Percentiles rank a stretch among this genome's conserved stretches.
Evolutionary conservation across 2,329 filamentous ascomycete genomes (phyloP).

Genomic region (Samsoniella hepiali): DNA sequence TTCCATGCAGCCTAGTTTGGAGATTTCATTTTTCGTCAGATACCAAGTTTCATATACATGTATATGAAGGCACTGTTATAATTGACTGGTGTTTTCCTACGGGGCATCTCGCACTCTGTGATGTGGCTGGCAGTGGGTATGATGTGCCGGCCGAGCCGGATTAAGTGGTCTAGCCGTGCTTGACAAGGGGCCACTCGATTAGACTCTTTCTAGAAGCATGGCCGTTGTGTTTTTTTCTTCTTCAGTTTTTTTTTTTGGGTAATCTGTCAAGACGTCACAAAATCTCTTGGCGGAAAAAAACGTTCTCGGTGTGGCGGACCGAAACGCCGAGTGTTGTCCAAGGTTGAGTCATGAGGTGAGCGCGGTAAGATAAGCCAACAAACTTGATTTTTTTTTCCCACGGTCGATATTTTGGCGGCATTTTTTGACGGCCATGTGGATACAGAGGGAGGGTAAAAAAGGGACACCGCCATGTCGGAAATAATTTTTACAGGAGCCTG

Average conservation of each 20-base stretch:
- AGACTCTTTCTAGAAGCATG: background rate
- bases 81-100: background rate
- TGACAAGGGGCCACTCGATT: background rate
- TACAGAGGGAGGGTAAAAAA: background rate
- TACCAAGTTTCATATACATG: background rate
- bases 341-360: slow-evolving; percentile 1
- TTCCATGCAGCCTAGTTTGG: background rate
- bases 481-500: background rate
- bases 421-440: background rate
- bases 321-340: background rate
- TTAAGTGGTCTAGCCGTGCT: background rate
- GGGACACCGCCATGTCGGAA: slow-evolving; percentile 2
- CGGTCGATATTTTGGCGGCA: background rate
- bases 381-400: background rate
- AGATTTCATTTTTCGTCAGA: background rate
- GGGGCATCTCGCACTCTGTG: background rate
- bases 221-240: background rate
- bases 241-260: background rate
- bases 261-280: background rate
- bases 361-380: background rate
- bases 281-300: background rate
- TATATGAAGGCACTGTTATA: background rate
- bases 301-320: slow-evolving; percentile 9
- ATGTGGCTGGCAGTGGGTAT: slow-evolving; percentile 6
- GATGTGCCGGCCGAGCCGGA: slow-evolving; percentile 1